These are phyloP conservation scores for Suillus tomentosus DNA, from an alignment of 768 basidiomycete genomes.

Conservation along the genomic window DNA sequence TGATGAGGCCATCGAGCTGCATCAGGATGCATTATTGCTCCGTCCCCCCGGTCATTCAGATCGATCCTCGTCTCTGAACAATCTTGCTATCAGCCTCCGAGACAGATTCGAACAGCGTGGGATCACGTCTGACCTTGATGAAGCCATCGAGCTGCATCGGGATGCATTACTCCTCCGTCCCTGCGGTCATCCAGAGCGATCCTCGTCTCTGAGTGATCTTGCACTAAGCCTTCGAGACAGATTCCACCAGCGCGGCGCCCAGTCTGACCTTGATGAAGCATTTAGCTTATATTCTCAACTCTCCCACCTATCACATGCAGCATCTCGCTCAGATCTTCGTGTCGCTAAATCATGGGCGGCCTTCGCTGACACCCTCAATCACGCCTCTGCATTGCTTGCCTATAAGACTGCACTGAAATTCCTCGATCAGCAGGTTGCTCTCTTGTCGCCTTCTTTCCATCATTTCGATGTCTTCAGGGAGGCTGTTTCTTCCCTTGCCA, in stretches of 20 bases:
- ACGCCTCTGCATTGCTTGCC: background rate
- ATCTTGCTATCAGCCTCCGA: background rate
- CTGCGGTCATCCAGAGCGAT: no score
- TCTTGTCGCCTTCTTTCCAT: background rate
- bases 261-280: background rate
- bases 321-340: background rate
- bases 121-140: slow-evolving; percentile 13
- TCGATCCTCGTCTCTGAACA: background rate
- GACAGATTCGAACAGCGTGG: background rate
- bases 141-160: background rate
- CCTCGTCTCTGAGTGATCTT: no score
- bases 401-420: slow-evolving; percentile 10
- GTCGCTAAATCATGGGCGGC: background rate
- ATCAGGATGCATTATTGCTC: background rate
- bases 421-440: slow-evolving; percentile 1
- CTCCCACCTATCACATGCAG: background rate
- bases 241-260: background rate
- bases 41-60: background rate
- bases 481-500: slow-evolving; percentile 16
- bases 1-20: slow-evolving; percentile 13
- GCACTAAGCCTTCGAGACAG: background rate
- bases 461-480: background rate
- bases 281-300: background rate
- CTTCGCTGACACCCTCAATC: background rate
- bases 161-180: no score